Evolutionary conservation across 2,329 filamentous ascomycete species (phyloP).

Genomic region (Fusarium nelsonii): DNA sequence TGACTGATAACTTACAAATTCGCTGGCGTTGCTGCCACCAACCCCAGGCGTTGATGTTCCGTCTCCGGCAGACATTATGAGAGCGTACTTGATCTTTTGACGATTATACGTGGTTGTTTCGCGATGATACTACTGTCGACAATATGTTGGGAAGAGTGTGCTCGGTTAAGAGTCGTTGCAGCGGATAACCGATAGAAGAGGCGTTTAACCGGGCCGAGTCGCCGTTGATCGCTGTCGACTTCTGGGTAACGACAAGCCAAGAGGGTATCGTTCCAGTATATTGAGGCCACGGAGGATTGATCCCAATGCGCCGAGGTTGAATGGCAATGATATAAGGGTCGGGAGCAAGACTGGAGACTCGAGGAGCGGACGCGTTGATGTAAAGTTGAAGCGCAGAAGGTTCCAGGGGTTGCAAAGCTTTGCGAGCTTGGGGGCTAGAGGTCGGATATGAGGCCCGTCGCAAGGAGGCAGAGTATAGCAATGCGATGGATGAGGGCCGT

Average conservation of each 20-base stretch:
- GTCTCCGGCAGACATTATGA: slow-evolving; percentile 53
- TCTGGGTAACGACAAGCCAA: slow-evolving; percentile 8
- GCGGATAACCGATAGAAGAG: slow-evolving; percentile 27
- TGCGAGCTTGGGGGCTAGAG: slow-evolving; percentile 13
- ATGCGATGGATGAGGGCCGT: slow-evolving; percentile 43
- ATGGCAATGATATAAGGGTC: slow-evolving; percentile 17
- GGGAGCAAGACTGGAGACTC: slow-evolving; percentile 26
- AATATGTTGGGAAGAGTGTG: slow-evolving; percentile 11
- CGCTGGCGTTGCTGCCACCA: slow-evolving; percentile 85
- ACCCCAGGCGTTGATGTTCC: slow-evolving; percentile 51
- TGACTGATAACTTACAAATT: slow-evolving; percentile 78
- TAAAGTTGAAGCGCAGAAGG: slow-evolving; percentile 18
- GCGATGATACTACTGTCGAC: slow-evolving; percentile 2
- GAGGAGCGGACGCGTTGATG: slow-evolving; percentile 29
- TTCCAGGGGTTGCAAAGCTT: slow-evolving; percentile 23
- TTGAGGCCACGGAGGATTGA: not conserved
- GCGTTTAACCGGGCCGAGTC: slow-evolving; percentile 38
- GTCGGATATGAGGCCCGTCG: slow-evolving; percentile 28
- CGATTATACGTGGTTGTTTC: slow-evolving; percentile 10
- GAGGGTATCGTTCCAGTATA: not conserved
- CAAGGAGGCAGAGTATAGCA: slow-evolving; percentile 26
- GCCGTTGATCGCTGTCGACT: slow-evolving; percentile 20
- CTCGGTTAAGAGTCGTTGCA: slow-evolving; percentile 26
- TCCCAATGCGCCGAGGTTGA: slow-evolving; percentile 27
- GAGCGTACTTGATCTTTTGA: slow-evolving; percentile 5